A percentile compares a stretch with the other conserved stretches of the same genome.
Conservation (phyloP, 805 yeast genomes). For the Pichia kluyveri region DNA sequence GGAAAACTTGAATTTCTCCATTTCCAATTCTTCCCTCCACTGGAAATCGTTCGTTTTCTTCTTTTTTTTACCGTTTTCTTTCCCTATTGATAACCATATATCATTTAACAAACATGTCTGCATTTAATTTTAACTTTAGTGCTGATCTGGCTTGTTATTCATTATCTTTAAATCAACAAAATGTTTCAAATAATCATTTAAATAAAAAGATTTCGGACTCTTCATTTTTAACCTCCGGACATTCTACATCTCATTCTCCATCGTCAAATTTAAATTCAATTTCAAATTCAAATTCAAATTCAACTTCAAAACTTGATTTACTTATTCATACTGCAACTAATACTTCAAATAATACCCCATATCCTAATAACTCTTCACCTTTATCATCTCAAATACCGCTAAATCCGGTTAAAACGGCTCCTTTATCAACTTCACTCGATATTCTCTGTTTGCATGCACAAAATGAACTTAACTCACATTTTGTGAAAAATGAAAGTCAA, state of each 20-base stretch:
- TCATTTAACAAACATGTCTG: not conserved
- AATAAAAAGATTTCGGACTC: too few relatives aligned
- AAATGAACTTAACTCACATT: not conserved
- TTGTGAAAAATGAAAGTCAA: too few relatives aligned
- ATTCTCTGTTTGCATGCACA: not conserved
- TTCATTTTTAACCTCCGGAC: not conserved
- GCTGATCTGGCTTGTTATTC: slow-evolving; percentile 26
- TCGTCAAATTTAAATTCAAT: not conserved
- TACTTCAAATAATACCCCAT: slow-evolving; percentile 13
- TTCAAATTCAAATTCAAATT: not conserved
- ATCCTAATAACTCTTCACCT: slow-evolving; percentile 1
- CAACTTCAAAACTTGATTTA: slow-evolving; percentile 21
- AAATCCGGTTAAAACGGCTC: too few relatives aligned
- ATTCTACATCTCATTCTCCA: not conserved
- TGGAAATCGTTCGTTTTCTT: not conserved
- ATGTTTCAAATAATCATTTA: too few relatives aligned
- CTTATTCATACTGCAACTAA: slow-evolving; percentile 21
- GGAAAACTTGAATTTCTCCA: too few relatives aligned
- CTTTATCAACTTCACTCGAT: not conserved
- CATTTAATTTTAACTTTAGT: slow-evolving; percentile 7
- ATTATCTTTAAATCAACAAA: slow-evolving; percentile 5
- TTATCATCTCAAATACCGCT: not conserved
- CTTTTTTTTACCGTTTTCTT: too few relatives aligned
- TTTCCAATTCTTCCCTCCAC: too few relatives aligned
- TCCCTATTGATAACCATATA: too few relatives aligned